phyloP scores from a whole-genome alignment of 345 rosid genomes.

The Eucalyptus marginata region DNA sequence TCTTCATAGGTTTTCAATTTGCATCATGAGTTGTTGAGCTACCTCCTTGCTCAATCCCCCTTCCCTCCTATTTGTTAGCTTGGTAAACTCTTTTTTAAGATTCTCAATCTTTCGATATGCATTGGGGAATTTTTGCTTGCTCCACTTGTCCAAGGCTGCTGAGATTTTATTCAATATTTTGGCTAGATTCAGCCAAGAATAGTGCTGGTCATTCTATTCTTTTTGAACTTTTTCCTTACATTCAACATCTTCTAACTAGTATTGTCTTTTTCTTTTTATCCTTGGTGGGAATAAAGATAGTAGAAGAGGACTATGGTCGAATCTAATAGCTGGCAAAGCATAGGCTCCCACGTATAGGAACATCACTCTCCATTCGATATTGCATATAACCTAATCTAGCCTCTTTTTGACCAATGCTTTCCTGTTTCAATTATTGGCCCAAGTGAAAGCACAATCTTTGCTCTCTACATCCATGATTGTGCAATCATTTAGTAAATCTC shows the following conservation, averaged over 20 bases:
- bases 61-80: not conserved
- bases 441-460: not conserved
- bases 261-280: not conserved
- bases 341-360: not conserved
- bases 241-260: not conserved
- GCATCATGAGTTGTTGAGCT: not conserved
- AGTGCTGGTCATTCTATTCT: not conserved
- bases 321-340: not conserved
- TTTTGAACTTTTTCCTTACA: not conserved
- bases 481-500: not conserved
- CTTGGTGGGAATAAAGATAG: not conserved
- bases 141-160: not conserved
- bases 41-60: not conserved
- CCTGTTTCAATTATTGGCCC: fast-evolving
- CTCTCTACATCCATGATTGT: not conserved
- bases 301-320: not conserved
- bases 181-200: not conserved
- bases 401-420: not conserved
- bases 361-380: not conserved
- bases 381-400: not conserved
- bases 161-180: not conserved
- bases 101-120: not conserved
- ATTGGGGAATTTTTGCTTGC: not conserved
- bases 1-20: not conserved
- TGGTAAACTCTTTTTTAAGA: not conserved